phyloP scores from a whole-genome alignment of 495 filamentous ascomycete genomes.

The Penicillium manginii region DNA sequence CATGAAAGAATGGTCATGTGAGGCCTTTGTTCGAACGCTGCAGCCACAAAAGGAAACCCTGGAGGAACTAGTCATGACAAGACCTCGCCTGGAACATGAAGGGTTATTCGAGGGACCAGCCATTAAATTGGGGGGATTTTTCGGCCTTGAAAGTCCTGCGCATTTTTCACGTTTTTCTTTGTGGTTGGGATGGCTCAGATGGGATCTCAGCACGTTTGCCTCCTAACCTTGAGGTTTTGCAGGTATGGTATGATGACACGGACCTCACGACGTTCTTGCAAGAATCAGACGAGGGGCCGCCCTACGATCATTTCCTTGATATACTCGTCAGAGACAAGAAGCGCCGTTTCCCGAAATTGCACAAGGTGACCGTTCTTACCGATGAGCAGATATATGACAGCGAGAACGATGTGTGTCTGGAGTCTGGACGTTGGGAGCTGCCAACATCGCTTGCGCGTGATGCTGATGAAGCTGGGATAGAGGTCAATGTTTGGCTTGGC shows the following conservation, averaged over 20 bases:
- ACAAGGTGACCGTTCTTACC: neutral
- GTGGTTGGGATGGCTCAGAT: conserved; percentile 10
- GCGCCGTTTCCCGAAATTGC: neutral
- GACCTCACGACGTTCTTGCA: conserved; percentile 8
- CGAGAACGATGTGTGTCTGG: neutral
- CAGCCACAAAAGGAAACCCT: conserved; percentile 17
- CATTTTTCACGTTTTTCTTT: conserved; percentile 24
- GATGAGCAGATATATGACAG: neutral
- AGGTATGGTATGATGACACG: conserved; percentile 24
- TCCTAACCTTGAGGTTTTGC: conserved; percentile 17
- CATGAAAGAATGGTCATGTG: conserved; percentile 17
- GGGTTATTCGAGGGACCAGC: conserved; percentile 19
- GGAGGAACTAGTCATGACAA: conserved; percentile 20
- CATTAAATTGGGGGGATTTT: conserved; percentile 21
- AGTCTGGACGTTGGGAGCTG: neutral
- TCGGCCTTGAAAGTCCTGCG: conserved; percentile 16
- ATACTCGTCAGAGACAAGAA: neutral
- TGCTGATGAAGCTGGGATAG: neutral
- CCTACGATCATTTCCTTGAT: neutral
- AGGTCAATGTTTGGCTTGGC: too few species aligned
- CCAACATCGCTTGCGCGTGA: neutral
- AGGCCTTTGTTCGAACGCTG: conserved; percentile 26
- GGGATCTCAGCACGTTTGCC: conserved; percentile 18
- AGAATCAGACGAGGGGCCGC: neutral
- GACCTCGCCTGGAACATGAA: conserved; percentile 21